Evolutionary conservation across 176 grass and related monocot genomes (phyloP), one percentile per base, ranked within the genome.

Genomic region (Pontederia crassipes): DNA sequence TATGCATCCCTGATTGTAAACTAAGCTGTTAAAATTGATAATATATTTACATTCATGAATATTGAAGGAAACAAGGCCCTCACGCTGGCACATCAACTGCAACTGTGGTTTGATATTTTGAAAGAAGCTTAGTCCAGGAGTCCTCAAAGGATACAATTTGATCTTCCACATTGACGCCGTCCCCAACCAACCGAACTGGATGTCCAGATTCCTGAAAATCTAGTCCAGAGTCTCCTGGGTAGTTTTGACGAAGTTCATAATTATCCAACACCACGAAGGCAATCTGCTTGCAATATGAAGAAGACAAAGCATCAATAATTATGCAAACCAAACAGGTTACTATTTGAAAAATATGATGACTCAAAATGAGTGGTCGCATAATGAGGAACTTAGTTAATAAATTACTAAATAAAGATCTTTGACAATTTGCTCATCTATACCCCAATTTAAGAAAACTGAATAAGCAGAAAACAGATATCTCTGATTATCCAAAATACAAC

Each of bases 81-180:
- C 73, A 90, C 87, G 72, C 76, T 74, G 79, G 74, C 4, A 61
- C 46, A 85, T 86, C 79, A 64, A 82, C 62, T 81, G 79, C 84
- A 20, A 82, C 49, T 55, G 57, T 81, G 64, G 64, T 82, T 56
- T 64, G 78, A 69, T 58, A 81, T 12, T 72, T 67, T 60, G 78
- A 57, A 26, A 65, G 50, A 61, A 24, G 48, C 27, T 76, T 61
- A 47, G 79, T 77, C 29, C 52, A 65, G 15, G 66, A 69, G 17
- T 64, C 78, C 72, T 86, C 64, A 35, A 81, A 49, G 46, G 72
- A 72, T 63, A 76, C 69, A 79, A 75, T 67, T 56, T 82, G 72
- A 17, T 83, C 87, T 64, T 90, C 82, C 57, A 77, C 48, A 71
- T 69, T 77, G 48, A 82, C 70, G 57, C 77, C 69, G 56, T 90